Evolutionary conservation across 495 filamentous ascomycete genomes (phyloP), one percentile per base, ranked within the genome.

Genomic region (Letharia lupina): DNA sequence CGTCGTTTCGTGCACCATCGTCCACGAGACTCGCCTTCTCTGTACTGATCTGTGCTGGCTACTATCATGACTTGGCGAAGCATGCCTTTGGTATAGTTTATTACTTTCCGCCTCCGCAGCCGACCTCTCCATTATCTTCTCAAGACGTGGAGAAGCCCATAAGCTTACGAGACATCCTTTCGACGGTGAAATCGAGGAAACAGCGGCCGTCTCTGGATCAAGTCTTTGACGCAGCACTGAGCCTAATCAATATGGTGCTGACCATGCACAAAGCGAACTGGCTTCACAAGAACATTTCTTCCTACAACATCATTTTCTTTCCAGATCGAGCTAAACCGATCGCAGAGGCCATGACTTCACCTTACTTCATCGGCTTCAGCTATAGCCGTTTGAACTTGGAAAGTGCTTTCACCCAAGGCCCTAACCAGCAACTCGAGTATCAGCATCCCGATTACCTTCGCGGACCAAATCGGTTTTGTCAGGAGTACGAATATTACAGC

Each of bases 301-400:
- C 73, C 2, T 69, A 74, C 20, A 76, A 76, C 54, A 68, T 76
- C 61, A 65, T 73, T 20, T 76, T 74, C 65, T 70, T 73, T 50
- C 47, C 47, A 23, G n/a, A 50, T 50, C 47, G 47, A 23, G 23
- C 23, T 20, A 50, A 23, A 10, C 23, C 47, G 47, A 50, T 23
- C n/a, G 47, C 47, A 20, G 47, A 50, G 23, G 47, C 47, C 47
- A 50, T 50, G 47, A 50, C n/a, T 23, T 7, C 5, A 50, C 47
- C 47, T 23, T 10, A 50, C 9, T 50, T 50, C 47, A 50, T 50
- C 18, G 47, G 47, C 47, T 50, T 50, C n/a, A 50, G n/a, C 47
- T 50, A 50, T 8, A 50, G 47, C 11, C 47, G 47, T 20, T 23
- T 50, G 47, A 50, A 50, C 9, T 8, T 23, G 7, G 47, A 50